phyloP scores from a whole-genome alignment of 495 filamentous ascomycete genomes.

The Aspergillus incahuasiensis region DNA sequence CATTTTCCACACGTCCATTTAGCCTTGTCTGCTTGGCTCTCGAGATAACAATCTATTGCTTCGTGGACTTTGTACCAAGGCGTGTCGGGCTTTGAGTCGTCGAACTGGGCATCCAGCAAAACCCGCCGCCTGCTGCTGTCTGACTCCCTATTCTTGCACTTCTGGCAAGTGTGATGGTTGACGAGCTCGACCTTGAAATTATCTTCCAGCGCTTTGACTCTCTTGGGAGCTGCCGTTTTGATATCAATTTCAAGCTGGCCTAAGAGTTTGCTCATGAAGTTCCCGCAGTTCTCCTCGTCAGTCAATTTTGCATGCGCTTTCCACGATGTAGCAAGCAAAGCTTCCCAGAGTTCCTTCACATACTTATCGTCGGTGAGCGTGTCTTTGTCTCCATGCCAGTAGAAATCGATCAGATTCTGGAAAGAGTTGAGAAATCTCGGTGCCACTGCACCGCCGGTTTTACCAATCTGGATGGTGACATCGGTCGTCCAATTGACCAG shows the following conservation, averaged over 20 bases:
- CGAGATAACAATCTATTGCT: background rate
- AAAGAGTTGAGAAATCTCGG: conserved; percentile 21
- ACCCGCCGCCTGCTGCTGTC: background rate
- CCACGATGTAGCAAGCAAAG: conserved; percentile 4
- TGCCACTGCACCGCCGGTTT: background rate
- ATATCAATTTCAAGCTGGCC: conserved; percentile 4
- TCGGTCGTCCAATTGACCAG: conserved; percentile 31
- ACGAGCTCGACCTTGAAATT: conserved; percentile 5
- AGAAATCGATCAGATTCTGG: conserved; percentile 10
- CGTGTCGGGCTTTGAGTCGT: background rate
- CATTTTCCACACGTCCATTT: background rate
- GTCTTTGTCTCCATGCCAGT: conserved; percentile 18
- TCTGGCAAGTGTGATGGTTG: conserved; percentile 1
- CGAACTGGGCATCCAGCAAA: conserved; percentile 2
- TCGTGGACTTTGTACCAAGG: conserved; percentile 1
- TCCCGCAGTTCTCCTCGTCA: conserved; percentile 24
- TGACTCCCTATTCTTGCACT: background rate
- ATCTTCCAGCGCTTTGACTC: background rate
- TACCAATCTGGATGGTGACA: background rate
- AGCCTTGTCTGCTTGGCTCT: background rate
- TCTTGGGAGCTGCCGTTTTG: background rate
- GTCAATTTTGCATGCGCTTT: background rate
- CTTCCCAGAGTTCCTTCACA: conserved; percentile 7
- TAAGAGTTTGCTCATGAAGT: conserved; percentile 21
- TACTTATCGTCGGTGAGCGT: background rate